These are phyloP conservation scores for Phytophthora foliorum DNA, from an alignment of 352 stramenopile species.

Conservation along the genomic window DNA sequence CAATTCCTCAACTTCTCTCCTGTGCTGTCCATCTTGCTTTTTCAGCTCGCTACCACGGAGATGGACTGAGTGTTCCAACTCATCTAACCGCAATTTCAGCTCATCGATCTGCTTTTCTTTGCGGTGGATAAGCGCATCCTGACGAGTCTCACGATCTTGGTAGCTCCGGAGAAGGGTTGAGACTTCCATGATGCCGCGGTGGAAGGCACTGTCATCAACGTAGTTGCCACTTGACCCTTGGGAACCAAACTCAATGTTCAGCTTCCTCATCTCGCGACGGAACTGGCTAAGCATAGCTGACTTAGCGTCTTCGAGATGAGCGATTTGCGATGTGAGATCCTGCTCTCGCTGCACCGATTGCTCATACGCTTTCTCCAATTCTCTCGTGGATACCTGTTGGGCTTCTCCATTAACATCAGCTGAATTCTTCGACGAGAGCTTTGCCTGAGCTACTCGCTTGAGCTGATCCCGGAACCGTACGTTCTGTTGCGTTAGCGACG, in stretches of 20 bases:
- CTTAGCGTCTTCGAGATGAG: constrained; percentile 51
- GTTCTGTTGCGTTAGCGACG: constrained; percentile 38
- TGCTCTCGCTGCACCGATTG: constrained; percentile 43
- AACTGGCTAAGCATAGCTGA: constrained; percentile 43
- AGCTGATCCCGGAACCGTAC: constrained; percentile 39
- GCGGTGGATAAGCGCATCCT: constrained; percentile 49
- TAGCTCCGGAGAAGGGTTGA: constrained; percentile 52
- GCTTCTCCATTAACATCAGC: constrained; percentile 21
- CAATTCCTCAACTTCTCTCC: constrained; percentile 14
- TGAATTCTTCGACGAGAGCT: constrained; percentile 30
- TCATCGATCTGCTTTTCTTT: constrained; percentile 61
- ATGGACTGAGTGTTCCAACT: constrained; percentile 31
- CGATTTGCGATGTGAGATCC: constrained; percentile 45
- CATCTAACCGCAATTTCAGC: constrained; percentile 43
- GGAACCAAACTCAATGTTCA: constrained; percentile 45
- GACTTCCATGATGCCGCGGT: constrained; percentile 42
- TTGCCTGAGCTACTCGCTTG: constrained; percentile 35
- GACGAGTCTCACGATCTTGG: constrained; percentile 53
- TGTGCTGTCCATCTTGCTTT: constrained; percentile 11
- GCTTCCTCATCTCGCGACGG: constrained; percentile 51
- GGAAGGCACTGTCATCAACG: constrained; percentile 37
- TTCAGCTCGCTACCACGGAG: constrained; percentile 17
- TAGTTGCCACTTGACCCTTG: constrained; percentile 14
- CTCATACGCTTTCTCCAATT: constrained; percentile 45
- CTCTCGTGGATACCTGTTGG: constrained; percentile 23